Evolutionary conservation across 805 yeast species (phyloP).

Genomic region (Starmerella stigmatis): DNA sequence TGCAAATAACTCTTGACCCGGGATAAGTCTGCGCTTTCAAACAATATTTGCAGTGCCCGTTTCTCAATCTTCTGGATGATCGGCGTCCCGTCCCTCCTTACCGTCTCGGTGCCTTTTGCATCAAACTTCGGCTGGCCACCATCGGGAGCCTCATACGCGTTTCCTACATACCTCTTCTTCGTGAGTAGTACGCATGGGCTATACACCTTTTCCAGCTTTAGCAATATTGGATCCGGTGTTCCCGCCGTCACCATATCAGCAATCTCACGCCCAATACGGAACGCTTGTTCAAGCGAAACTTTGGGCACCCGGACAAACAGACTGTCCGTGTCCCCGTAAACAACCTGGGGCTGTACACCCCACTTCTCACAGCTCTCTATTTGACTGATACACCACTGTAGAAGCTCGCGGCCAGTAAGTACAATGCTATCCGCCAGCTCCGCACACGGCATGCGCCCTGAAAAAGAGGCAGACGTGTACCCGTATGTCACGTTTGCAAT

Average conservation of each 20-base stretch:
- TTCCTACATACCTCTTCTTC: slow-evolving; percentile 88
- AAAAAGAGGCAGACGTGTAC: slow-evolving; percentile 84
- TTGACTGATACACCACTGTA: slow-evolving; percentile 54
- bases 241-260: slow-evolving; percentile 50
- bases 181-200: slow-evolving; percentile 73
- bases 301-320: slow-evolving; percentile 87
- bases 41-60: slow-evolving; percentile 52
- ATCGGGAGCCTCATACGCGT: slow-evolving; percentile 50
- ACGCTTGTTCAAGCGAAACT: slow-evolving; percentile 63
- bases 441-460: slow-evolving; percentile 95
- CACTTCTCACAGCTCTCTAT: slow-evolving; percentile 53
- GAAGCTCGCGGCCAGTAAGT: slow-evolving; percentile 75
- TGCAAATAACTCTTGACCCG: slow-evolving; percentile 54
- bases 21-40: slow-evolving; percentile 63
- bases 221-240: slow-evolving; percentile 70
- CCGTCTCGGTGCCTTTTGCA: slow-evolving; percentile 94
- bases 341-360: slow-evolving; percentile 72
- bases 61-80: slow-evolving; percentile 81
- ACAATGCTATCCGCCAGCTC: slow-evolving; percentile 94
- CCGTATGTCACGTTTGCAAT: slow-evolving; percentile 96
- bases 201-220: slow-evolving; percentile 89
- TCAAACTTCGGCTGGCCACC: slow-evolving; percentile 63
- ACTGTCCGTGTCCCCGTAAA: slow-evolving; percentile 95
- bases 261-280: slow-evolving; percentile 59
- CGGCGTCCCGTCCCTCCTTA: slow-evolving; percentile 87